phyloP scores from a whole-genome alignment of 139 green algal genomes.

The Microglena sp. region DNA sequence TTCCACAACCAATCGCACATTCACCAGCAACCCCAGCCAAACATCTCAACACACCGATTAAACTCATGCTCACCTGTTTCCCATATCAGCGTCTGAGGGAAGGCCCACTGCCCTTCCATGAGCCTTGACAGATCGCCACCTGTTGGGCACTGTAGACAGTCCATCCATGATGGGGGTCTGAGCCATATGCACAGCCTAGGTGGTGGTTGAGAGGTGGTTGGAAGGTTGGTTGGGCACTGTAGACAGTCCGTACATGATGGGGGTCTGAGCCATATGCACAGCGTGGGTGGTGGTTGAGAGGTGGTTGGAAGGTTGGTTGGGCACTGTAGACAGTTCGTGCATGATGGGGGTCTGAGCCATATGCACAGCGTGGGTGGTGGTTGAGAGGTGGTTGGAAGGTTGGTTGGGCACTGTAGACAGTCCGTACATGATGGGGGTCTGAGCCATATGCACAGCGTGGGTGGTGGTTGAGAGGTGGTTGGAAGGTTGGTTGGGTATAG shows the following conservation, averaged over 20 bases:
- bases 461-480: too few species aligned
- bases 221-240: conserved; percentile 29
- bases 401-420: conserved; percentile 39
- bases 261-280: conserved; percentile 62
- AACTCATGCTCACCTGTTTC: too few species aligned
- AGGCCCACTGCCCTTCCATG: conserved; percentile 89
- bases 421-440: conserved; percentile 64
- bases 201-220: too few species aligned
- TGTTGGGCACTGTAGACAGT: conserved; percentile 36
- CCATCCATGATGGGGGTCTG: conserved; percentile 65
- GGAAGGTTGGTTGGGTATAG: too few species aligned
- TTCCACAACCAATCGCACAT: too few species aligned
- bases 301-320: too few species aligned
- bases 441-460: conserved; percentile 55
- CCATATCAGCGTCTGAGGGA: conserved; percentile 88
- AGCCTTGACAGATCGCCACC: conserved; percentile 57
- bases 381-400: too few species aligned
- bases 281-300: too few species aligned
- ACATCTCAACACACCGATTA: too few species aligned
- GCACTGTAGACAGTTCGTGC: conserved; percentile 51
- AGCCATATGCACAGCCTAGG: conserved; percentile 57
- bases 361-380: too few species aligned
- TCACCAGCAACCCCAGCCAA: too few species aligned
- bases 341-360: conserved; percentile 59
- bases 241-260: conserved; percentile 56